phyloP scores from a whole-genome alignment of 495 filamentous ascomycete genomes.

The Usnea hakonensis region DNA sequence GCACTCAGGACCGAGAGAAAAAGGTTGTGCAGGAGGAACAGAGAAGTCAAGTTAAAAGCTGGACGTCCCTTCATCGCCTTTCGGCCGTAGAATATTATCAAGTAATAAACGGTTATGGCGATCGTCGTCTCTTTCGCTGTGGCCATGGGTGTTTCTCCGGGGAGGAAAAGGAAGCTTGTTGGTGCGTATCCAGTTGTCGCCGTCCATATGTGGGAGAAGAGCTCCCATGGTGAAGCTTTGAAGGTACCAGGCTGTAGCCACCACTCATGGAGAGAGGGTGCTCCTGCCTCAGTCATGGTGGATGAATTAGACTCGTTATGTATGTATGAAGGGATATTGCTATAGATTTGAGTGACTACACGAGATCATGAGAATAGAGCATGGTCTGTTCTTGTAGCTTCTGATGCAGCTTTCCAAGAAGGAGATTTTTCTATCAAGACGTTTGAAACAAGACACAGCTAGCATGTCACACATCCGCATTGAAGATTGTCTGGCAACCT shows the following conservation, averaged over 20 bases:
- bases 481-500: too few species aligned
- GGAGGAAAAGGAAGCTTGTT: conserved; percentile 59
- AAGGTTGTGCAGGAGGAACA: conserved; percentile 78
- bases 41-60: conserved; percentile 55
- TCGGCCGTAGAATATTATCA: conserved; percentile 59
- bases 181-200: conserved; percentile 43
- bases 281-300: neutral
- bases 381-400: too few species aligned
- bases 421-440: too few species aligned
- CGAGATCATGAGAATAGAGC: too few species aligned
- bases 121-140: conserved; percentile 57
- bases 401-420: too few species aligned
- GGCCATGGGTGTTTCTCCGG: conserved; percentile 60
- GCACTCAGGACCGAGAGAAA: conserved; percentile 64
- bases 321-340: too few species aligned
- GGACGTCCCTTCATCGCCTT: conserved; percentile 62
- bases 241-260: neutral
- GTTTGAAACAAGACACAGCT: too few species aligned
- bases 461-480: too few species aligned
- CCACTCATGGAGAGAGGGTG: neutral
- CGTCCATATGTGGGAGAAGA: conserved; percentile 10
- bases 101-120: conserved; percentile 45
- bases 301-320: neutral
- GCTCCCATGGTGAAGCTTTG: conserved; percentile 5
- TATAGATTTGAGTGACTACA: too few species aligned